Evolutionary conservation across 441 rosid genomes (phyloP).

Genomic region (Pelargonium myrrhifolium): DNA sequence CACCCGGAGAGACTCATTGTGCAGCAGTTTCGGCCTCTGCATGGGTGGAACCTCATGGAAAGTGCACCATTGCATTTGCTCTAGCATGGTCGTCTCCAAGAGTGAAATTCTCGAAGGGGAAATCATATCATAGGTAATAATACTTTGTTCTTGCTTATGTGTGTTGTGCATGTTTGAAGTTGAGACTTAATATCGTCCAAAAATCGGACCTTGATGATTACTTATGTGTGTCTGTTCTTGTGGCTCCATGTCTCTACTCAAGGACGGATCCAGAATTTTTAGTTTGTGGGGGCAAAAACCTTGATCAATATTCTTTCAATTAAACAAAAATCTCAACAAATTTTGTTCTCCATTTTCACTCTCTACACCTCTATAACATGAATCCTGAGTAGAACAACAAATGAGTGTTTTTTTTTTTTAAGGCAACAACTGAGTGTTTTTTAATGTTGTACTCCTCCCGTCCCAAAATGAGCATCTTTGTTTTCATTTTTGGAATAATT

Average conservation of each 20-base stretch:
- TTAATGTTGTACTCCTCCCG: no score
- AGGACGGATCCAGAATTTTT: no score
- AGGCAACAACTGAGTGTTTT: no score
- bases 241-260: background rate
- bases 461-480: no score
- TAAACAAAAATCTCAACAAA: no score
- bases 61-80: slow-evolving; percentile 82
- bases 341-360: no score
- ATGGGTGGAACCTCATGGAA: slow-evolving; percentile 98
- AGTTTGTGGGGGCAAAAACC: no score
- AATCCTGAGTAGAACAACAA: no score
- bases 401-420: no score
- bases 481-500: no score
- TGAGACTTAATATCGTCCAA: background rate
- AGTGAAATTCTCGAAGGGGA: slow-evolving; percentile 83
- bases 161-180: background rate
- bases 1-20: slow-evolving; percentile 73
- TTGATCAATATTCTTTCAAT: no score
- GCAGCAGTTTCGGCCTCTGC: slow-evolving; percentile 97
- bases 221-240: background rate
- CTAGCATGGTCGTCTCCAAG: slow-evolving; percentile 97
- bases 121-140: slow-evolving; percentile 65
- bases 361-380: no score
- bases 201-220: background rate
- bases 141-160: background rate